Evolutionary conservation across 2,329 filamentous ascomycete genomes (phyloP).

Genomic region (Verticillium dahliae): DNA sequence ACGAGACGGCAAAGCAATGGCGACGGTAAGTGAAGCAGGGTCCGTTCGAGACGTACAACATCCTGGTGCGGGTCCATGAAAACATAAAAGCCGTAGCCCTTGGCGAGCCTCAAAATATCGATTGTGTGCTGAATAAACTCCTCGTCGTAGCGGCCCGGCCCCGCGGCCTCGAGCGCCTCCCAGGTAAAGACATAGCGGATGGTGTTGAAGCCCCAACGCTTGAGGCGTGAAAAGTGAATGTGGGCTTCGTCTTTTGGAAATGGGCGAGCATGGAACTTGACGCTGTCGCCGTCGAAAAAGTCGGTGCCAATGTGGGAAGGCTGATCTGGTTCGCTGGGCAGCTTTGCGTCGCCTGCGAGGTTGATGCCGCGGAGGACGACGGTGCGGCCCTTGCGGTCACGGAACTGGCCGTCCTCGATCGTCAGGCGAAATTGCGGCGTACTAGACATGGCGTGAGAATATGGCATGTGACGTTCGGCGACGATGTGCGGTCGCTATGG

Average conservation of each 20-base stretch:
- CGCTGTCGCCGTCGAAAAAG: conserved; percentile 90
- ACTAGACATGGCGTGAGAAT: conserved; percentile 50
- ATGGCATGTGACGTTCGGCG: background rate
- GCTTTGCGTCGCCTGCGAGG: conserved; percentile 83
- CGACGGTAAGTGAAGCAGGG: background rate
- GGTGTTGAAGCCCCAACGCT: conserved; percentile 89
- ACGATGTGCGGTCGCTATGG: background rate
- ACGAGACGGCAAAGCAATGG: background rate
- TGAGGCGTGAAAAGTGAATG: conserved; percentile 77
- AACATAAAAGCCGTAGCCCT: conserved; percentile 86
- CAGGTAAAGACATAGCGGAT: conserved; percentile 97
- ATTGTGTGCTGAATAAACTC: conserved; percentile 91
- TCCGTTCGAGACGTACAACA: conserved; percentile 54
- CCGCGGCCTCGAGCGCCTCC: conserved; percentile 94
- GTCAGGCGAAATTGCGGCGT: conserved; percentile 61
- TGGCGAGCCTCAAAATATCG: conserved; percentile 73
- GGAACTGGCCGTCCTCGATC: conserved; percentile 81
- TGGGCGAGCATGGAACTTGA: conserved; percentile 81
- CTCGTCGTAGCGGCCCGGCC: conserved; percentile 89
- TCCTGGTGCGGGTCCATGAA: conserved; percentile 99
- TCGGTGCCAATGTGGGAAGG: conserved; percentile 71
- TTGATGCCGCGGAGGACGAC: conserved; percentile 92
- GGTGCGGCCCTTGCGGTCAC: conserved; percentile 75
- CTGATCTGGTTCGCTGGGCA: conserved; percentile 71
- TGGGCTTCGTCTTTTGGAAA: conserved; percentile 80